Base-by-base conservation (phyloP, 257 asterid genomes). In the Orobanche coerulescens region DNA sequence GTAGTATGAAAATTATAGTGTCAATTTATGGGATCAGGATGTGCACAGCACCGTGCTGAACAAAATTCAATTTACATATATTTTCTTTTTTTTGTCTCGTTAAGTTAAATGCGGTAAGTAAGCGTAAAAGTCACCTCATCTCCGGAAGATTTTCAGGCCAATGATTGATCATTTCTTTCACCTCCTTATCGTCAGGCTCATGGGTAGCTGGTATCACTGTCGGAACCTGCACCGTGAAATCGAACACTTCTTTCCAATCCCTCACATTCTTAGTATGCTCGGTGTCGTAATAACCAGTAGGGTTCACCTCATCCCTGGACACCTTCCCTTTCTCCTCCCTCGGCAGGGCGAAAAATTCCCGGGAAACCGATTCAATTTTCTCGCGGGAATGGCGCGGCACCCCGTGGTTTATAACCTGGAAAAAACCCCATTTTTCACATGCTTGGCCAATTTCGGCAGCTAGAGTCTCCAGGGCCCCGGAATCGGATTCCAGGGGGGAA, bases 221-320 rank as follows among this genome's bases (percentile, higher is more conserved):
- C 18, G 83, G 83, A 34, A 72, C 73, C 56, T 19, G 28, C 6
- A 63, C 65, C 2, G 66, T 37, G 52, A 79, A 77, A 67, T 82
- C 90, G 15, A 82, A 82, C 23, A 82, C 90, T 53, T 82, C 86
- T 30, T 82, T 82, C 90, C 90, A 82, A n/a, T 82, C 90, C 51
- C 90, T 68, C 0, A 82, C 90, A 23, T 80, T 82, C 68, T 82
- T 82, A 0, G 90, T 82, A 9, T 70, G 83, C 75, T 82, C 90
- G 0, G 80, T 78, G 33, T 81, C 84, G n/a, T 75, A 81, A 39
- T 78, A 81, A 12, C 87, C 87, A 0, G 31, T 1, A 0, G 87
- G 87, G 18, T 78, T 78, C 36, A 31, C 74, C 69, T 77, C 86
- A 34, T 75, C 86, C 61, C 81, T 63, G 4, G 64, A 64, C 5